Percentiles rank a stretch among this genome's conserved stretches.
These are phyloP conservation scores for Takakia lepidozioides DNA, from an alignment of 225 moss, liverwort and hornwort species.

Conservation along the genomic window DNA sequence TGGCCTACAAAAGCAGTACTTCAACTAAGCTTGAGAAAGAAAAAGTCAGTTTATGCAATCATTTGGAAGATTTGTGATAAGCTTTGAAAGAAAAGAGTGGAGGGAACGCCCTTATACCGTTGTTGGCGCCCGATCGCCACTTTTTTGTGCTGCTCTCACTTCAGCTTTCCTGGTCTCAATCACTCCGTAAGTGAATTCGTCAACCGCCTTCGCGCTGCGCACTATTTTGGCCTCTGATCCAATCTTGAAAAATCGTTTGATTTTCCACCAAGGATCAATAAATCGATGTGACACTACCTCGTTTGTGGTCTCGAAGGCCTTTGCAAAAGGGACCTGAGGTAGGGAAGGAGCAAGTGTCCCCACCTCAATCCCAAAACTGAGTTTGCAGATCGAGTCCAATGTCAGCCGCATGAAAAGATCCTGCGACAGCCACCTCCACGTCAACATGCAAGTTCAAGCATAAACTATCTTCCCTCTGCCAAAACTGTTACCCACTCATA, in stretches of 20 bases:
- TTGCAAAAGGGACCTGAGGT: slow-evolving; percentile 28
- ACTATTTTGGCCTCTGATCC: slow-evolving; percentile 23
- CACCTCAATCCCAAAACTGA: slow-evolving; percentile 34
- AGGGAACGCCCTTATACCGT: too few species aligned
- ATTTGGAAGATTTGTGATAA: too few species aligned
- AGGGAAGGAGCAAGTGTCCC: slow-evolving; percentile 13
- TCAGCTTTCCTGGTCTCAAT: slow-evolving; percentile 31
- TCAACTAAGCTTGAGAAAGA: too few species aligned
- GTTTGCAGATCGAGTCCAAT: slow-evolving; percentile 37
- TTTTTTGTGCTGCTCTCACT: slow-evolving; percentile 5
- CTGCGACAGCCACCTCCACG: too few species aligned
- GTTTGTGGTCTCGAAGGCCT: slow-evolving; percentile 27
- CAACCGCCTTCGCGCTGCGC: slow-evolving; percentile 9
- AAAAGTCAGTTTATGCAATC: too few species aligned
- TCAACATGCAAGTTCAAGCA: background rate
- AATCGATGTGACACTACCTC: slow-evolving; percentile 24
- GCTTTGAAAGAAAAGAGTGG: too few species aligned
- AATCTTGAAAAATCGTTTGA: slow-evolving; percentile 19
- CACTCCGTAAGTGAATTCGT: slow-evolving; percentile 28
- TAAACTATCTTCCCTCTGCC: too few species aligned
- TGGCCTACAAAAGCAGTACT: too few species aligned
- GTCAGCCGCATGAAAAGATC: slow-evolving; percentile 43
- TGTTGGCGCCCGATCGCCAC: too few species aligned
- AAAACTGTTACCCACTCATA: background rate
- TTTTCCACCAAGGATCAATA: slow-evolving; percentile 31